Base-by-base conservation (phyloP, 1,284 basidiomycete species). In the Ganoderma leucocontextum region DNA sequence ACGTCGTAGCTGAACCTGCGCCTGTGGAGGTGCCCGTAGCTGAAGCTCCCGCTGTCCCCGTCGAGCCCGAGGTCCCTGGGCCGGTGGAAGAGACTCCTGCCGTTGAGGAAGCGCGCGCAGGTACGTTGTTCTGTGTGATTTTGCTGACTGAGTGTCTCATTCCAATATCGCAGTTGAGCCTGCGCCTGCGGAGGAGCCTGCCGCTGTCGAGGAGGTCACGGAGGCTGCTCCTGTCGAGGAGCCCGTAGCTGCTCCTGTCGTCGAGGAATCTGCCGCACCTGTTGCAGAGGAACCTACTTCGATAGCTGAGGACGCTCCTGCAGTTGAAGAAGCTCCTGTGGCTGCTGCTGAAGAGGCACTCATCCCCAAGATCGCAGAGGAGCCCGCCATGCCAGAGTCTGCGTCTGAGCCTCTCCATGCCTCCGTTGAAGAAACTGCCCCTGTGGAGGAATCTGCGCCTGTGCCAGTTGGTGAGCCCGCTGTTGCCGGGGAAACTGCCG, bases 331-430 rank as follows among this genome's bases (percentile, higher is more conserved):
- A 22, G 52, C 67, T 41, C 33, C 59, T 22, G 49, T 19, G 1
- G 47, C 64, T 22, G 60, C 25, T 33, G 52, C 29, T 25, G 60
- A 66, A 52, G 59, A 61, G 49, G 7, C 42, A 19, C 35, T 19
- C 22, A 64, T 64, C 33, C 29, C 68, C 12, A 33, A 22, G 25
- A 53, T 33, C 4, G 65, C 53, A 22, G 67, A 65, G 44, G 64
- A 62, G 58, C 25, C 53, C 52, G 36, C 49, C 12, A 36, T 62
- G 29, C 44, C 25, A 2, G 49, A 35, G n/a, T 4, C 62, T 22
- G 38, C 12, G 5, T 6, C 49, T 4, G 63, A 49, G 10, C 13
- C 36, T n/a, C 35, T 15, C 7, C 29, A 55, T 7, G 38, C 19
- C 17, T 41, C 41, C 8, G 42, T 35, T n/a, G 60, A 59, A 17